Evolutionary conservation across 345 rosid genomes (phyloP).

Genomic region (Euphorbia lathyris): DNA sequence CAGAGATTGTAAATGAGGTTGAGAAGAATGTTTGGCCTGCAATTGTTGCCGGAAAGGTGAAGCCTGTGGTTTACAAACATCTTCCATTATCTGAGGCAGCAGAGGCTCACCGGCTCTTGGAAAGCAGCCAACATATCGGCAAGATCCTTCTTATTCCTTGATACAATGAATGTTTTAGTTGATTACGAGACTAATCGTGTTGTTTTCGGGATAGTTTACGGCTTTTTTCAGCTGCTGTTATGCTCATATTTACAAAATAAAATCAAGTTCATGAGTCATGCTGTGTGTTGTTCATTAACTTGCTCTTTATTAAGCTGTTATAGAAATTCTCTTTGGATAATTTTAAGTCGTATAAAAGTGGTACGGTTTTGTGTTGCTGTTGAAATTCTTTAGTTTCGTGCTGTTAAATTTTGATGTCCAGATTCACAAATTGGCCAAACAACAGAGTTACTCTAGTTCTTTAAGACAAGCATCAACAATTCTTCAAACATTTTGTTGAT

Average conservation of each 20-base stretch:
- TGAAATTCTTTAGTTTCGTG: background rate
- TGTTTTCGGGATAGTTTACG: background rate
- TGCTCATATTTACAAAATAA: conserved; percentile 3
- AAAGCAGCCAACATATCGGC: conserved; percentile 73
- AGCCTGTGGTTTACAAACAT: conserved; percentile 55
- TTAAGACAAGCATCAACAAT: too few relatives aligned
- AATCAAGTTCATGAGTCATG: background rate
- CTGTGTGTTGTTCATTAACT: background rate
- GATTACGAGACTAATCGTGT: background rate
- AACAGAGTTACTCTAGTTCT: too few relatives aligned
- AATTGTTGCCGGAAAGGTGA: conserved; percentile 62
- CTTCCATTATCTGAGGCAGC: conserved; percentile 59
- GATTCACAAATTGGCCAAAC: background rate
- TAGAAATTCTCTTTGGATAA: background rate
- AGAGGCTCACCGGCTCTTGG: conserved; percentile 71
- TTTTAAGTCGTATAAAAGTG: background rate
- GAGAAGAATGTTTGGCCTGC: conserved; percentile 87
- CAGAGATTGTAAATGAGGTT: conserved; percentile 61
- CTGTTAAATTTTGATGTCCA: background rate
- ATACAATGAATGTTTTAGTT: conserved; percentile 7
- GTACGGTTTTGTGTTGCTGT: background rate
- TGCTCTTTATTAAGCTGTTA: background rate
- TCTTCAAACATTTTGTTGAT: too few relatives aligned
- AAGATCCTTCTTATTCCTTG: conserved; percentile 68
- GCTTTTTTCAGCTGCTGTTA: background rate